Base-by-base conservation (phyloP, 495 filamentous ascomycete species). In the Astrocystis sublimbata region DNA sequence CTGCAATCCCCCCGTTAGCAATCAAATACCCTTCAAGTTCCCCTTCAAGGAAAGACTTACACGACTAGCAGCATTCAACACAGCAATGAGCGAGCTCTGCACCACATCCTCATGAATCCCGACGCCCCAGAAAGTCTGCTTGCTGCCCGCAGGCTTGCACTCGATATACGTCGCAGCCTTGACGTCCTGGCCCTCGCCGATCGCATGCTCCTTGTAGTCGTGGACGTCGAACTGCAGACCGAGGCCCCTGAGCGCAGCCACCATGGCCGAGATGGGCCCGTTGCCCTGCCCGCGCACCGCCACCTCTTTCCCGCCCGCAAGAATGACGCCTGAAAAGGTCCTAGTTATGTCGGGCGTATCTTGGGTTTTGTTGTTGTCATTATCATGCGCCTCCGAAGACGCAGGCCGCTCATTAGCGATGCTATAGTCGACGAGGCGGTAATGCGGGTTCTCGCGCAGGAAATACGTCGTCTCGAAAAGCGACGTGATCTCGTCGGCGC, bases 201-300 rank as follows among this genome's bases (percentile, higher is more conserved):
- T 91, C 26, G 92, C 89, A 76, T 98, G 96, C 73, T 97, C 96
- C 77, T 96, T 97, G 75, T 98, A 98, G 71, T 97, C 91, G 49
- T 84, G 84, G 54, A 98, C 93, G 71, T 98, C 92, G 3, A 98
- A 80, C 67, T 97, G 89, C 43, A 98, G 88, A 31, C 91, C 91
- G n/a, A 98, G 78, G 7, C 82, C 80, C 49, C 84, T 81, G 24
- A 98, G 83, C 9, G 93, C 94, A 64, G 92, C 86, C 13, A 92
- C 91, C 64, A 98, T 76, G 40, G 89, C 90, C 1, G 92, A 97
- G 60, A 97, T 90, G 12, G 93, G 90, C 68, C 94, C 94, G 71
- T 93, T 92, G 13, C 96, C 94, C 2, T 86, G 79, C 56, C 96
- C 93, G 17, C 81, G 84, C 63, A 98, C 86, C 50, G 81, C 78